These are phyloP conservation scores for Cucurbita maxima DNA, from an alignment of 306 rosid genomes.

Conservation along the genomic window DNA sequence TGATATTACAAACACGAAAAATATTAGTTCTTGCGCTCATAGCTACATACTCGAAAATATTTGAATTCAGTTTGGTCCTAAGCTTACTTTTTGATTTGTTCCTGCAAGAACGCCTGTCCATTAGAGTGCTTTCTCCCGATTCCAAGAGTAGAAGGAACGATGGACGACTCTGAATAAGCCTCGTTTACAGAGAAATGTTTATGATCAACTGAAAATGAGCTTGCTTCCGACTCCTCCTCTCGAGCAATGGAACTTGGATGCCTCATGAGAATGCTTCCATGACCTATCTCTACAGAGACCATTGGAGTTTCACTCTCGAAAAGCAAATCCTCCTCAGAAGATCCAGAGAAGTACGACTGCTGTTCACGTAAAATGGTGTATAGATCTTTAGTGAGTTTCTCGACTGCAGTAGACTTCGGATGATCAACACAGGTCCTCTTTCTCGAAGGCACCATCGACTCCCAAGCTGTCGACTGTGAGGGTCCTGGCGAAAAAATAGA, in stretches of 20 bases:
- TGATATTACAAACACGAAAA: constrained; percentile 20
- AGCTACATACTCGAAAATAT: neutral
- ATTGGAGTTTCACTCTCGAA: constrained; percentile 72
- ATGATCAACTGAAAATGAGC: constrained; percentile 84
- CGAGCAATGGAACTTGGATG: constrained; percentile 75
- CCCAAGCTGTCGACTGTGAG: constrained; percentile 86
- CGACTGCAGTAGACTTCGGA: constrained; percentile 76
- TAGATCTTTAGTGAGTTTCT: constrained; percentile 88
- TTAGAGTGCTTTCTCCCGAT: constrained; percentile 34
- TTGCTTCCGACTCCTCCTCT: constrained; percentile 97
- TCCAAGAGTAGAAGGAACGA: constrained; percentile 23
- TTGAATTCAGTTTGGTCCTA: constrained; percentile 7
- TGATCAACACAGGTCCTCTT: constrained; percentile 82
- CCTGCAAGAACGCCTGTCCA: constrained; percentile 40
- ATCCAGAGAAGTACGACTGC: constrained; percentile 67
- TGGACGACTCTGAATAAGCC: constrained; percentile 45
- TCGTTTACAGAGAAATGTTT: constrained; percentile 39
- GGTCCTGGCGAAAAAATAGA: constrained; percentile 39
- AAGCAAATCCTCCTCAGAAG: constrained; percentile 88
- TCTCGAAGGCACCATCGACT: constrained; percentile 72
- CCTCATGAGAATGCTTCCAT: constrained; percentile 92
- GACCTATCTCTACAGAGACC: constrained; percentile 99
- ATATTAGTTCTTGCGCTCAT: constrained; percentile 6
- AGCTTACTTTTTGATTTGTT: constrained; percentile 45
- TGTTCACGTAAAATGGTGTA: constrained; percentile 84